These are phyloP conservation scores for Ophiocordyceps camponoti-rufipedis DNA, from an alignment of 2,329 filamentous ascomycete species.

Conservation along the genomic window DNA sequence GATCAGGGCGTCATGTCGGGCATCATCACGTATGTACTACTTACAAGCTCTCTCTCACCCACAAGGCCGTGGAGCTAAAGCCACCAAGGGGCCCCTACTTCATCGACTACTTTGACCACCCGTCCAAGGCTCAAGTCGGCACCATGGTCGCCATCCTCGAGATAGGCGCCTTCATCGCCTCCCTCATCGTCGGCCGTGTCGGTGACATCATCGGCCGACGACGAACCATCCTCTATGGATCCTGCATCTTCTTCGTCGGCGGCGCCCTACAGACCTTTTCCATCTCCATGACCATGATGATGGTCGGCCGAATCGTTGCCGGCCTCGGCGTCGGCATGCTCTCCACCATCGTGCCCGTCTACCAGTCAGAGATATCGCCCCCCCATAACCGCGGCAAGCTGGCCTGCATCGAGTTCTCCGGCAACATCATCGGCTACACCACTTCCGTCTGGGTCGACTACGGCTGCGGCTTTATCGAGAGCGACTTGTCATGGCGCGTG, in stretches of 20 bases:
- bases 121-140: conserved; percentile 70
- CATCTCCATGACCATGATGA: conserved; percentile 78
- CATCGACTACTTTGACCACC: conserved; percentile 81
- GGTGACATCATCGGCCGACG: conserved; percentile 84
- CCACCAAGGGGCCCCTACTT: conserved; percentile 49
- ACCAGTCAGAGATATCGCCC: conserved; percentile 89
- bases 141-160: conserved; percentile 98
- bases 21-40: conserved; percentile 36
- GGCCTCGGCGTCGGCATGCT: conserved; percentile 76
- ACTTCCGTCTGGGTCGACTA: conserved; percentile 98
- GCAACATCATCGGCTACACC: conserved; percentile 90
- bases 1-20: conserved; percentile 81
- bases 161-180: conserved; percentile 81
- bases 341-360: conserved; percentile 83
- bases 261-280: conserved; percentile 74
- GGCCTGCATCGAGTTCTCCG: conserved; percentile 94
- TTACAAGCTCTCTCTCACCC: not conserved
- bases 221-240: conserved; percentile 84
- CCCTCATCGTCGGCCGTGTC: conserved; percentile 67
- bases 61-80: conserved; percentile 24
- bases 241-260: conserved; percentile 69
- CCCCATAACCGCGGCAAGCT: conserved; percentile 91
- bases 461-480: conserved; percentile 80
- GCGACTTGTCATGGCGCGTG: conserved; percentile 73
- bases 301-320: conserved; percentile 62